phyloP scores from a whole-genome alignment of 306 rosid species.

The Mimosa pudica region DNA sequence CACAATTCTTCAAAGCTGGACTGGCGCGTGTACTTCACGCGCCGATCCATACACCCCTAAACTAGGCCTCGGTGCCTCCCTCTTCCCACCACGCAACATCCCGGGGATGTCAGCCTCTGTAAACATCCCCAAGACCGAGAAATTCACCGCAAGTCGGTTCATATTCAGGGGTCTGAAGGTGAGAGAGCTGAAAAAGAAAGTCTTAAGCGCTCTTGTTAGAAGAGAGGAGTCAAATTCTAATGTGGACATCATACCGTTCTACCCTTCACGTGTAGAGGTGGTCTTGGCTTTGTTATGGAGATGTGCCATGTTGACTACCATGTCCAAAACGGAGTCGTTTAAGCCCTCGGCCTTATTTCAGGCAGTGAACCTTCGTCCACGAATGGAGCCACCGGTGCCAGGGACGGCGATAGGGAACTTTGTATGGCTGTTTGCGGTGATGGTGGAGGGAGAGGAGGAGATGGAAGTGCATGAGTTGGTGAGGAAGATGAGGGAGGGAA shows the following conservation, averaged over 20 bases:
- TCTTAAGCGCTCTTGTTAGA: not conserved
- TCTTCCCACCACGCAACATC: conserved; percentile 50
- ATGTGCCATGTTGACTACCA: conserved; percentile 27
- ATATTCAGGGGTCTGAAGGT: conserved; percentile 37
- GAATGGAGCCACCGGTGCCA: conserved; percentile 42
- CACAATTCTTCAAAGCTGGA: conserved; percentile 43
- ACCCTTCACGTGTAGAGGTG: conserved; percentile 49
- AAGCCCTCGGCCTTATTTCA: conserved; percentile 46
- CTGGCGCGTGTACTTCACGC: conserved; percentile 18
- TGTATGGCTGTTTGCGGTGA: conserved; percentile 49
- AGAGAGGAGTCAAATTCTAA: not conserved
- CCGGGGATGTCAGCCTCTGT: conserved; percentile 38
- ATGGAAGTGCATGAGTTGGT: conserved; percentile 38
- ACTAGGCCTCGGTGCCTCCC: conserved; percentile 29
- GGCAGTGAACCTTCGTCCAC: conserved; percentile 50
- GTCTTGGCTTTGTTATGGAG: conserved; percentile 51
- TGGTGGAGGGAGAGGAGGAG: conserved; percentile 42
- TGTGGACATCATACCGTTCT: not conserved
- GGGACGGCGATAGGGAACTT: conserved; percentile 46
- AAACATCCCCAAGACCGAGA: not conserved
- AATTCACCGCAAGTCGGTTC: conserved; percentile 41
- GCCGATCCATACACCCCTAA: conserved; percentile 6
- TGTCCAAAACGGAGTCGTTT: conserved; percentile 28
- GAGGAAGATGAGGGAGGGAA: conserved; percentile 39
- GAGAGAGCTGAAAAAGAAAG: conserved; percentile 36